phyloP scores from a whole-genome alignment of 306 rosid species.

The Gynostemma pentaphyllum region DNA sequence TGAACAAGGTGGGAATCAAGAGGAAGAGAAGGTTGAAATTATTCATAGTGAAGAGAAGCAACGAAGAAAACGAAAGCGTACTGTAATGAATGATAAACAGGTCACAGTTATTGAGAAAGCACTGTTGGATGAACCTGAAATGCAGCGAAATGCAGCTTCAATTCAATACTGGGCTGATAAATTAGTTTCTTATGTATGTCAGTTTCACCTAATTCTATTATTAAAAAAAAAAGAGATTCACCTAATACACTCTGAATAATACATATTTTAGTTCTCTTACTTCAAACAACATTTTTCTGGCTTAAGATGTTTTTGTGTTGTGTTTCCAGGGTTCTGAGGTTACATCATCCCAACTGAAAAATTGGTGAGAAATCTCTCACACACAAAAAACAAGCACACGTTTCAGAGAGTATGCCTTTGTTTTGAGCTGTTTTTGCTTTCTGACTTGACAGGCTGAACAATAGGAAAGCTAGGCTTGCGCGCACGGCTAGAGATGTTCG shows the following conservation, averaged over 20 bases:
- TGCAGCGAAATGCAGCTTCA: constrained; percentile 71
- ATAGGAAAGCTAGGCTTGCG: constrained; percentile 89
- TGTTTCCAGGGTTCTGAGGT: constrained; percentile 84
- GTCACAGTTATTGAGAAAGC: constrained; percentile 60
- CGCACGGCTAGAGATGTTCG: constrained; percentile 65
- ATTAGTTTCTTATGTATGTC: constrained; percentile 62
- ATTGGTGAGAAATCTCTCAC: constrained; percentile 42
- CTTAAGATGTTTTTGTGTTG: constrained; percentile 23
- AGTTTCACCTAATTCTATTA: constrained; percentile 13
- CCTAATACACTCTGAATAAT: neutral
- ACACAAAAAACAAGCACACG: no score
- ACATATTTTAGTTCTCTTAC: neutral
- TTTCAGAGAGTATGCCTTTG: neutral
- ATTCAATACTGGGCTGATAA: constrained; percentile 76
- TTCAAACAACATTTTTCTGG: constrained; percentile 6
- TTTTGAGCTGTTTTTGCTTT: constrained; percentile 8
- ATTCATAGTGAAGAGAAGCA: constrained; percentile 38
- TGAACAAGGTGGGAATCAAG: constrained; percentile 39
- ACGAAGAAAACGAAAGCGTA: constrained; percentile 81
- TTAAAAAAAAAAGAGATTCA: no score
- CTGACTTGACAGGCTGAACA: constrained; percentile 67
- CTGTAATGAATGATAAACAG: constrained; percentile 80
- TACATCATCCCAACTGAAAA: constrained; percentile 79
- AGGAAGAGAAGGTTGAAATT: constrained; percentile 59
- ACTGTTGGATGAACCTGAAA: constrained; percentile 75